Evolutionary conservation across 2,329 filamentous ascomycete species (phyloP).

Genomic region (Tolypocladium amazonense): DNA sequence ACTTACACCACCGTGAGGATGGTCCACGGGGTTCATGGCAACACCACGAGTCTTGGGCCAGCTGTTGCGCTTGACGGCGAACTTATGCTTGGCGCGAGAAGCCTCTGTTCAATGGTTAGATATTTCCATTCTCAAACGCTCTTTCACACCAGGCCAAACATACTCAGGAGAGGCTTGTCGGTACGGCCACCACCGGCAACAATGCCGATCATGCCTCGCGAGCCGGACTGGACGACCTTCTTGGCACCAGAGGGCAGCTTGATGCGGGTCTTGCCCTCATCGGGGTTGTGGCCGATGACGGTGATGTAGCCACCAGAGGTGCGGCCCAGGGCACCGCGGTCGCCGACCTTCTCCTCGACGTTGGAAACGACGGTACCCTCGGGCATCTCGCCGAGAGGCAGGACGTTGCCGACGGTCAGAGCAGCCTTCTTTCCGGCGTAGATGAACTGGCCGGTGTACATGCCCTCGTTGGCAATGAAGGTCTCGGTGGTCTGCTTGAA

Average conservation of each 20-base stretch:
- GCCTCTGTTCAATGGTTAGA: constrained; percentile 55
- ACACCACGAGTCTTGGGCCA: constrained; percentile 99
- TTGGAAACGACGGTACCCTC: constrained; percentile 99
- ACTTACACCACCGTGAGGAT: constrained; percentile 86
- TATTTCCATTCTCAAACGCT: not conserved
- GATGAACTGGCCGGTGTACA: constrained; percentile 99
- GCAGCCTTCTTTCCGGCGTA: constrained; percentile 99
- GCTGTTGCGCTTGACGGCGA: constrained; percentile 99
- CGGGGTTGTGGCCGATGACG: constrained; percentile 92
- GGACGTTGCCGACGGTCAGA: constrained; percentile 94
- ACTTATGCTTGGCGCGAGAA: constrained; percentile 99
- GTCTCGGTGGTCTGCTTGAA: constrained; percentile 98
- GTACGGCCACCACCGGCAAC: constrained; percentile 98
- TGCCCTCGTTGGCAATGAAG: constrained; percentile 99
- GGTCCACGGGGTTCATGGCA: constrained; percentile 99
- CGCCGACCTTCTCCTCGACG: constrained; percentile 97
- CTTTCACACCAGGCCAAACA: constrained; percentile 17
- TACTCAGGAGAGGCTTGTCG: constrained; percentile 97
- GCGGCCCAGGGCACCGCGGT: constrained; percentile 91
- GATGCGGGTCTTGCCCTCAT: constrained; percentile 99
- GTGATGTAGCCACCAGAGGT: constrained; percentile 99
- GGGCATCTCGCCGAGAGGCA: constrained; percentile 86
- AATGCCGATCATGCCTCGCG: constrained; percentile 98
- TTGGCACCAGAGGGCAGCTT: constrained; percentile 99
- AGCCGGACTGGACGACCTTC: constrained; percentile 90